These are phyloP conservation scores for Phytopythium aichiense DNA, from an alignment of 352 stramenopile species.

Conservation along the genomic window DNA sequence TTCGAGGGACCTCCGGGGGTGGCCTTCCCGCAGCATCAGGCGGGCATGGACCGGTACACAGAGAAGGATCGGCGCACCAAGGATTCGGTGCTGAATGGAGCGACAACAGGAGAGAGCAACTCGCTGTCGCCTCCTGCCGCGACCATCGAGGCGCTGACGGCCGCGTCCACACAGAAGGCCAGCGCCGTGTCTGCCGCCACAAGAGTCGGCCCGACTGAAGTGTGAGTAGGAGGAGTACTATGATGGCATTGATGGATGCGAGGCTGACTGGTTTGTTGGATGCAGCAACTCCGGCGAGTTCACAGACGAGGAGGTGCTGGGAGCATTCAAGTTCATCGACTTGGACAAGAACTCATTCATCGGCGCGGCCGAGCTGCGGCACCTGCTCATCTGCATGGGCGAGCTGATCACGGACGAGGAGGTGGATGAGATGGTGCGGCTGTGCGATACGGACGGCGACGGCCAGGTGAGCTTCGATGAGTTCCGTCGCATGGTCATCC, in stretches of 20 bases:
- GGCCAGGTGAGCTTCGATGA: slow-evolving; percentile 91
- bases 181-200: slow-evolving; percentile 23
- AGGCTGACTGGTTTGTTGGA: background rate
- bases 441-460: slow-evolving; percentile 92
- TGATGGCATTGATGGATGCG: background rate
- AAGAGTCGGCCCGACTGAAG: slow-evolving; percentile 13
- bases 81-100: slow-evolving; percentile 28
- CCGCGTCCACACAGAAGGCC: slow-evolving; percentile 14
- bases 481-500: slow-evolving; percentile 87
- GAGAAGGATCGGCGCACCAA: slow-evolving; percentile 74
- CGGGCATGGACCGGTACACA: slow-evolving; percentile 68
- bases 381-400: slow-evolving; percentile 95
- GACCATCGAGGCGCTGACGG: slow-evolving; percentile 15
- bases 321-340: slow-evolving; percentile 91
- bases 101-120: slow-evolving; percentile 6
- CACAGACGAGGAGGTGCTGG: slow-evolving; percentile 90
- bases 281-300: slow-evolving; percentile 70
- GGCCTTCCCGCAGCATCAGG: slow-evolving; percentile 89
- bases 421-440: slow-evolving; percentile 90
- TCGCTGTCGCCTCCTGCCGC: slow-evolving; percentile 21
- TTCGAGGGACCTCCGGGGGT: slow-evolving; percentile 82
- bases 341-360: slow-evolving; percentile 94
- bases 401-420: slow-evolving; percentile 95
- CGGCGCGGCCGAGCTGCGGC: slow-evolving; percentile 88
- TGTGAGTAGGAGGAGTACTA: slow-evolving; percentile 13